Evolutionary conservation across 176 grass and related monocot species (phyloP), one percentile per base, ranked within the genome.

Genomic region (Calamus simplicifolius): DNA sequence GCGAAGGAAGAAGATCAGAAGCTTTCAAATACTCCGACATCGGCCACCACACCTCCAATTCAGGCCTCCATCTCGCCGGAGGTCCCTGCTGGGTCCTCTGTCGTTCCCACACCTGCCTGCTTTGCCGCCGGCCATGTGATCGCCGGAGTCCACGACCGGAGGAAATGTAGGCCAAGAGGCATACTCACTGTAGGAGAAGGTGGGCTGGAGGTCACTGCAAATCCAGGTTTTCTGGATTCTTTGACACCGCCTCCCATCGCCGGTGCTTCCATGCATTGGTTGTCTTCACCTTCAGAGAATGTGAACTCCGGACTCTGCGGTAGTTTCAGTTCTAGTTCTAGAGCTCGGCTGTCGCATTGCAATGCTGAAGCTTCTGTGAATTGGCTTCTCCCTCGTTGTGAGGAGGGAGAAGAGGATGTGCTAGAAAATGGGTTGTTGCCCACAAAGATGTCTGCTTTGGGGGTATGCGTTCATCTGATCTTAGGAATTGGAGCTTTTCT

Each of bases 251-350:
- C 79, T 23, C 54, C 57, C 16, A 27, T 70, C 26, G 21, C 75
- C 4, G 61, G 78, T 3, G 92, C 87, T 18, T 97, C 92, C 6
- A 82, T 97, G 52, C 82, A 71, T 28, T 98, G 94, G 94, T 70
- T 92, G 35, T 85, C 94, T 55, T 85, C 94, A 25, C 79, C 88
- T 68, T 38, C 29, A 5, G n/a, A 35, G 5, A 48, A 38, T 55
- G 29, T 14, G 4, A 56, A 56, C 7, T 76, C 76, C 18, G 75
- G 53, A 5, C 60, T 51, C 31, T 52, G 52, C 2, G 61, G 27
- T 15, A 54, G 58, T 12, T 25, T 53, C 50, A 23, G 50, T 43
- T 82, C 62, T 16, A 56, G 50, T 10, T 65, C 80, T 59, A 72
- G 59, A 8, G 77, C 74, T 2, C 70, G 62, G 43, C 71, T 62